Evolutionary conservation across 2,329 filamentous ascomycete species (phyloP), one percentile per base, ranked within the genome.

Genomic region (Cercospora canescens): DNA sequence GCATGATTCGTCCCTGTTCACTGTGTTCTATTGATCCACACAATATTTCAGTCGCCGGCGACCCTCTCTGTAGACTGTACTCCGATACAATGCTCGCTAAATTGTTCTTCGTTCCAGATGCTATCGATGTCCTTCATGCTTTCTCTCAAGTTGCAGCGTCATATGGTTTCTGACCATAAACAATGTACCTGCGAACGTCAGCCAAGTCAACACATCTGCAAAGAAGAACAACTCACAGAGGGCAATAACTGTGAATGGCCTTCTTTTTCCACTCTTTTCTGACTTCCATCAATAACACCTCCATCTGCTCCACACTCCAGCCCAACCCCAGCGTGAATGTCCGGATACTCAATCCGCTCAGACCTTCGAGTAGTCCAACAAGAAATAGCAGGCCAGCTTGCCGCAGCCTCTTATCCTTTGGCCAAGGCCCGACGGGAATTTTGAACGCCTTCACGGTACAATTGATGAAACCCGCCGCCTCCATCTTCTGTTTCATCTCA

Each of bases 401-500:
- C 41, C 71, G 68, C n/a, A 75, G 55, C 18, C 65, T 62, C 48
- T 71, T 68, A 52, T 75, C 70, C 57, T 72, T 71, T 7, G 73
- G 70, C 73, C 73, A 75, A 5, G 69, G 67, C 16, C 73, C 73
- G 12, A 75, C 70, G 3, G 73, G 73, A 45, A 78, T 71, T 54
- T 75, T 75, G 64, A 72, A 71, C 11, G 70, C 66, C 24, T 67
- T 69, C 34, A 74, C 68, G 8, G 69, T 64, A 8, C 78, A 73
- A 37, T 77, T 75, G 30, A 73, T 63, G 68, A 79, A 78, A 2
- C 77, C 77, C 8, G 73, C 74, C 0, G 69, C 72, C 64, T 71
- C 70, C 70, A 79, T 73, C 67, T 76, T 76, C 34, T 74, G 76
- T 41, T 76, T 76, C 41, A 82, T 73, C n/a, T 57, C 55, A 21